Evolutionary conservation across 2,329 filamentous ascomycete genomes (phyloP), one percentile per base, ranked within the genome.

Genomic region (Fusarium oxysporum): DNA sequence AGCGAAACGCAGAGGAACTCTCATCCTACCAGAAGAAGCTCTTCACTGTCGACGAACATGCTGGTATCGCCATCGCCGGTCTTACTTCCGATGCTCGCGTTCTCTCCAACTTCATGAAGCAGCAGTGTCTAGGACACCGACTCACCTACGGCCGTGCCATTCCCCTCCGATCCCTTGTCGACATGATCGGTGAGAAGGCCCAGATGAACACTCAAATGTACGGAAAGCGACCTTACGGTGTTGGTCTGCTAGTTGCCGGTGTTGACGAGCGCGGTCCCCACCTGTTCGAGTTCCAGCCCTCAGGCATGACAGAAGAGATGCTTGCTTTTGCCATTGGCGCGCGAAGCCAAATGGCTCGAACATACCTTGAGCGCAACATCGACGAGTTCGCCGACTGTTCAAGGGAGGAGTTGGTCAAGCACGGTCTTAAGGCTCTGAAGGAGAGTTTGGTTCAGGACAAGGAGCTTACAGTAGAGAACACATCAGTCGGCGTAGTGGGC

Each of bases 1-100:
- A 98, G 96, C 92, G 96, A 85, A 98, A 98, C 81, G 96, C 96
- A 83, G 96, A 99, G 90, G 96, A 99, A 86, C 92, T 99, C 67
- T 99, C 96, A 70, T 98, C 96, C 58, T 99, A 99, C 90, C 96
- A 99, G 87, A 98, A 98, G 90, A 99, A 99, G 88, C 92, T 99
- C 82, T 98, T 99, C 84, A 90, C 92, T 78, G 92, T 99, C 85
- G 96, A 99, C 84, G 93, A 96, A 79, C 96, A 99, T 85, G 92
- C 96, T 78, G 96, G 95, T 77, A 92, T 99, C 80, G 95, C 96
- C 79, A 97, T 99, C 79, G 96, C 96, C 76, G 96, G 96, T 78
- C 93, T 99, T 71, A 96, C 96, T 76, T 98, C 96, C 66, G 96
- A 99, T 84, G 96, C 96, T 81, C 96, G 96, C 80, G 96, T 99